Conservation (phyloP, 73 alveolate genomes). For the Paramecium pentaurelia region DNA sequence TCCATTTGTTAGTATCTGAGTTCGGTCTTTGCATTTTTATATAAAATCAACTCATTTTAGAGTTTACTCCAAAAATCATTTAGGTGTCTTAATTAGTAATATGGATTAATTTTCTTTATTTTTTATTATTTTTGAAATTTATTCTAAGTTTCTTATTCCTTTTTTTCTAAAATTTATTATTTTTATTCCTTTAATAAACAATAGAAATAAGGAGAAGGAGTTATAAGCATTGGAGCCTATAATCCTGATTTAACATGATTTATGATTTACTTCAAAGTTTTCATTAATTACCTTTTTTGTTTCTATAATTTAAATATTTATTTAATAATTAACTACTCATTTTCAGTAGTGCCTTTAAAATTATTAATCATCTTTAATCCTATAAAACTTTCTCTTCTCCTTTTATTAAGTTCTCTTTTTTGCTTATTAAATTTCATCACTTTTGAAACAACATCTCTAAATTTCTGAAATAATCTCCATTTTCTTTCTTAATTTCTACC, state of each 20-base stretch:
- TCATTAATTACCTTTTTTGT: neutral
- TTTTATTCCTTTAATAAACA: neutral
- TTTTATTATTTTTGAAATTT: neutral
- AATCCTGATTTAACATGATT: neutral
- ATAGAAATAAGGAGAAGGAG: neutral
- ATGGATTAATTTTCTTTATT: neutral
- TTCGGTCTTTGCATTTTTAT: neutral
- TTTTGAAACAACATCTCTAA: neutral
- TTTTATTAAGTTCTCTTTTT: neutral
- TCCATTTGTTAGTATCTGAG: neutral
- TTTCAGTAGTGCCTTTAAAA: neutral
- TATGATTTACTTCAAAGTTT: neutral
- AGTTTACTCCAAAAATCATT: neutral
- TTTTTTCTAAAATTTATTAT: neutral
- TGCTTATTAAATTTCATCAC: neutral
- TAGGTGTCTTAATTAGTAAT: neutral
- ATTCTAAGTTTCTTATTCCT: neutral
- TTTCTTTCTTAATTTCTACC: slow-evolving; percentile 12
- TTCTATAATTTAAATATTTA: neutral
- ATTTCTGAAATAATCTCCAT: neutral
- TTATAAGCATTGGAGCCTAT: neutral
- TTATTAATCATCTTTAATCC: neutral
- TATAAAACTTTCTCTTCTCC: neutral
- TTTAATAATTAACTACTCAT: neutral
- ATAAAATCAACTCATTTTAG: neutral